Percentiles rank a stretch among this genome's conserved stretches.
Conservation (phyloP, 768 basidiomycete species). For the Pholiota microspora region DNA sequence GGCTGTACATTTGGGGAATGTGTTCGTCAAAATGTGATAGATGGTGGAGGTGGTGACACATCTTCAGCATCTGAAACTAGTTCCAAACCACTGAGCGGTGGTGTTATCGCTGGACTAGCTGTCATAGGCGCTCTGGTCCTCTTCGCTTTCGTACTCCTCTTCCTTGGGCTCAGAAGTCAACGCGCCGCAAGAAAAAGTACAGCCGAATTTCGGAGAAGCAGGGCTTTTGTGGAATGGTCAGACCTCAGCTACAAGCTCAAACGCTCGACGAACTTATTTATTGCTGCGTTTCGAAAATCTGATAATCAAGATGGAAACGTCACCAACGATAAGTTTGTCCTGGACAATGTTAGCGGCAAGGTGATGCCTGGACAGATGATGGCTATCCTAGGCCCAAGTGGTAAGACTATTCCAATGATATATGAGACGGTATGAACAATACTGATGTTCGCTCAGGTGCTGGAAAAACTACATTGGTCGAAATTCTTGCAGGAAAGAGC, state of each 20-base stretch:
- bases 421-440: background rate
- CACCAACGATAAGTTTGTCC: slow-evolving; percentile 58
- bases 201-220: slow-evolving; percentile 36
- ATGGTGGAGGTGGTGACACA: slow-evolving; percentile 42
- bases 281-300: slow-evolving; percentile 11
- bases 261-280: slow-evolving; percentile 7
- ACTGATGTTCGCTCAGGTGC: slow-evolving; percentile 44
- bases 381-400: slow-evolving; percentile 91
- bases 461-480: slow-evolving; percentile 89
- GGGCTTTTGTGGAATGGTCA: slow-evolving; percentile 66
- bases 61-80: slow-evolving; percentile 26
- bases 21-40: slow-evolving; percentile 76
- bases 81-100: slow-evolving; percentile 58
- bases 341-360: slow-evolving; percentile 67
- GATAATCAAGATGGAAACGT: slow-evolving; percentile 12
- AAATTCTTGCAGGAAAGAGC: slow-evolving; percentile 81
- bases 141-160: slow-evolving; percentile 55
- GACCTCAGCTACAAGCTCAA: slow-evolving; percentile 66
- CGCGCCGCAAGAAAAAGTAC: slow-evolving; percentile 53
- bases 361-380: slow-evolving; percentile 83
- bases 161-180: slow-evolving; percentile 62
- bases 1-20: slow-evolving; percentile 89
- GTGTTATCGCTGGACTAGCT: slow-evolving; percentile 89
- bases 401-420: slow-evolving; percentile 30
- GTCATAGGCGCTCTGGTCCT: slow-evolving; percentile 72